These are phyloP conservation scores for Chamaecyparis obtusa DNA, from an alignment of 75 land plant species.

Conservation along the genomic window DNA sequence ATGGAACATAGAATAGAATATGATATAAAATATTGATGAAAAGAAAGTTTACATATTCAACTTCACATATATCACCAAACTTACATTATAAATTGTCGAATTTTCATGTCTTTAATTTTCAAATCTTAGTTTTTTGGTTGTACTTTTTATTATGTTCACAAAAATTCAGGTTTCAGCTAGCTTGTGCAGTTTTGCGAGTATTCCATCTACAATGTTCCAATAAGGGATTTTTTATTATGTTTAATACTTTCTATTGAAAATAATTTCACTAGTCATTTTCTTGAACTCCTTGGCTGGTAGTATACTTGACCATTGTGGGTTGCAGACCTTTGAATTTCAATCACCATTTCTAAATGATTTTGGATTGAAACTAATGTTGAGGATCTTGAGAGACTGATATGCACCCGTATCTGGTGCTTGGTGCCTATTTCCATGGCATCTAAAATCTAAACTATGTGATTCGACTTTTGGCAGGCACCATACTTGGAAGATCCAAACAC, in stretches of 20 bases:
- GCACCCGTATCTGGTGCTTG: background rate
- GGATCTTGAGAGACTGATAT: background rate
- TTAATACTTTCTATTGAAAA: background rate
- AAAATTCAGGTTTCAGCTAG: background rate
- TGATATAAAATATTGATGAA: too few relatives aligned
- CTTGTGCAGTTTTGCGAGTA: background rate
- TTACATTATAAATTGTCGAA: too few relatives aligned
- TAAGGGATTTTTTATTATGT: background rate
- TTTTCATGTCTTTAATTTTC: background rate
- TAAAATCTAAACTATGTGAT: background rate
- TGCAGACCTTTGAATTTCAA: background rate
- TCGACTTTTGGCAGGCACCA: conserved; percentile 64
- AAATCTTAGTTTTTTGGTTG: background rate
- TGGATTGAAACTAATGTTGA: background rate
- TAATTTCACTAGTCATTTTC: background rate
- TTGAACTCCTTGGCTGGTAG: background rate
- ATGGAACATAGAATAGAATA: too few relatives aligned
- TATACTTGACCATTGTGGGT: background rate
- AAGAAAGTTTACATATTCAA: too few relatives aligned
- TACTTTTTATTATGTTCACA: background rate
- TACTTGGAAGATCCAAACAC: conserved; percentile 96
- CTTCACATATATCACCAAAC: too few relatives aligned
- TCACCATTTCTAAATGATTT: background rate
- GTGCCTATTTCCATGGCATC: background rate
- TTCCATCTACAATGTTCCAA: background rate